A percentile compares a stretch with the other conserved stretches of the same genome.
Evolutionary conservation across 345 rosid genomes (phyloP).

Genomic region (Aquilaria malaccensis): DNA sequence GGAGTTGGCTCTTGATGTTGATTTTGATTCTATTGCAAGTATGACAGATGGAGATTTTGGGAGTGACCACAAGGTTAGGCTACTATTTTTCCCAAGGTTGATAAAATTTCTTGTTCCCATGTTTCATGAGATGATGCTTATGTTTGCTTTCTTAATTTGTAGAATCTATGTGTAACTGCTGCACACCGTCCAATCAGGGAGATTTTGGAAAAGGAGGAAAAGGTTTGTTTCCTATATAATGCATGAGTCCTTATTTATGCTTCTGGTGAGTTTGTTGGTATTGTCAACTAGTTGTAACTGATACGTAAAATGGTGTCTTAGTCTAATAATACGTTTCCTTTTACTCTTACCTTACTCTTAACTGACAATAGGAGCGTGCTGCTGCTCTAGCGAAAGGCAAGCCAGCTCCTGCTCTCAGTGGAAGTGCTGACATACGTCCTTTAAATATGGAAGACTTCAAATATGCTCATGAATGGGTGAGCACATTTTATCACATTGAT

Average conservation of each 20-base stretch:
- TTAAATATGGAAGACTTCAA: conserved; percentile 75
- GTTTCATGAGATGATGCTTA: conserved; percentile 4
- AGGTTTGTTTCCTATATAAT: conserved; percentile 25
- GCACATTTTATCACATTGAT: not conserved
- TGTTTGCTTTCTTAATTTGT: conserved; percentile 14
- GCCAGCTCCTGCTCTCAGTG: conserved; percentile 62
- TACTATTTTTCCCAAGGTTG: conserved; percentile 1
- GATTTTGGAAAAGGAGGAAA: conserved; percentile 74
- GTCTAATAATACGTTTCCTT: too few relatives aligned
- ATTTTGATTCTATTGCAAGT: conserved; percentile 36
- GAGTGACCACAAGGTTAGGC: conserved; percentile 74
- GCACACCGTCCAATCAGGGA: conserved; percentile 87
- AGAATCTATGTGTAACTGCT: conserved; percentile 85
- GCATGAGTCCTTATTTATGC: not conserved
- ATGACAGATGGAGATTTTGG: conserved; percentile 93
- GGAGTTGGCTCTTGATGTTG: conserved; percentile 65
- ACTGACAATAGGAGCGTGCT: conserved; percentile 42
- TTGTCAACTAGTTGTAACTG: too few relatives aligned
- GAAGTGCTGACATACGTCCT: conserved; percentile 64
- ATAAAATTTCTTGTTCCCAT: not conserved
- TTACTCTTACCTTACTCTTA: too few relatives aligned
- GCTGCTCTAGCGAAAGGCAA: conserved; percentile 72
- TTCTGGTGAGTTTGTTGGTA: too few relatives aligned
- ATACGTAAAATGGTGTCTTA: too few relatives aligned
- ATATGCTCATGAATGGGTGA: conserved; percentile 81